phyloP scores from a whole-genome alignment of 768 basidiomycete genomes.

The Mycena albidolilacea region DNA sequence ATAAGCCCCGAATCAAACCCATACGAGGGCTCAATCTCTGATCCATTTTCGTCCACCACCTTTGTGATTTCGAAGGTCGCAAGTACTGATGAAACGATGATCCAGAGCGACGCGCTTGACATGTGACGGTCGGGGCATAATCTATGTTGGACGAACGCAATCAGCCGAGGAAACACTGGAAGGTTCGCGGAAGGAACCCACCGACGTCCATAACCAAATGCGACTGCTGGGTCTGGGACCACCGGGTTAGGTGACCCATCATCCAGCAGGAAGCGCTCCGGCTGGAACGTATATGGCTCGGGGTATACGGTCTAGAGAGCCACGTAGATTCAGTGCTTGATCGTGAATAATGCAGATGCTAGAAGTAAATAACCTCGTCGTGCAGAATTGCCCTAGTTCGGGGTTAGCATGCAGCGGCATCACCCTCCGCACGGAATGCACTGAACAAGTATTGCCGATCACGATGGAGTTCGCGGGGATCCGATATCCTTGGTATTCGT shows the following conservation, averaged over 20 bases:
- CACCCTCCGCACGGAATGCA: not conserved
- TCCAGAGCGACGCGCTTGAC: conserved; percentile 13
- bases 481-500: conserved; percentile 11
- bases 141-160: conserved; percentile 1
- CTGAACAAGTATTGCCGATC: conserved; percentile 15
- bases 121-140: conserved; percentile 13
- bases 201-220: not conserved
- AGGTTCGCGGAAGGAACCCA: not conserved
- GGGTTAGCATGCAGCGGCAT: not conserved
- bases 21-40: conserved; percentile 6
- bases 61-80: conserved; percentile 16
- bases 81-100: not conserved
- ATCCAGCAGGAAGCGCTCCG: conserved; percentile 13
- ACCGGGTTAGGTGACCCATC: not conserved
- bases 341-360: not conserved
- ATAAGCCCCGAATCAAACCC: conserved; percentile 10
- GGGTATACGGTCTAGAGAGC: conserved; percentile 4
- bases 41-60: not conserved
- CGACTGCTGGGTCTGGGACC: not conserved
- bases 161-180: not conserved
- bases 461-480: conserved; percentile 17
- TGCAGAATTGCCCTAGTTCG: conserved; percentile 14
- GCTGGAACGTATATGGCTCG: conserved; percentile 13
- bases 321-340: too few relatives aligned
- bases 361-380: conserved; percentile 4